Evolutionary conservation across 2,329 filamentous ascomycete genomes (phyloP).

Genomic region (Fonsecaea pugnacius): DNA sequence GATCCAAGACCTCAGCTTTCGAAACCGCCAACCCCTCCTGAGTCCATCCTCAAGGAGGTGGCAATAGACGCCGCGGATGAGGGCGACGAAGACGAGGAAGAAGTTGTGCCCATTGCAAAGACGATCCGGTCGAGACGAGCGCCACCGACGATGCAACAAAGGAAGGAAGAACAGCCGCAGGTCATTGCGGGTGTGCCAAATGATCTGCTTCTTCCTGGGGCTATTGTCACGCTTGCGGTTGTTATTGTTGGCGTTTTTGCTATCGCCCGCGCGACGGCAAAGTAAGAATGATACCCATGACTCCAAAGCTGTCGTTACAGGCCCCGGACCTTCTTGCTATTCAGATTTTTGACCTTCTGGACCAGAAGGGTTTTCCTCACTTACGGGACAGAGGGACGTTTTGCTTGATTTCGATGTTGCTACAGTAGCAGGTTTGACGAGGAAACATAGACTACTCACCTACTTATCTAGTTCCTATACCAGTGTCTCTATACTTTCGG

Average conservation of each 20-base stretch:
- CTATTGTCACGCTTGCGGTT: slow-evolving; percentile 91
- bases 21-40: slow-evolving; percentile 58
- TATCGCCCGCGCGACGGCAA: slow-evolving; percentile 63
- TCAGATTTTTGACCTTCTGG: background rate
- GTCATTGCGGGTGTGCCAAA: slow-evolving; percentile 91
- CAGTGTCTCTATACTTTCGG: background rate
- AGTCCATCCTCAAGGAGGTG: slow-evolving; percentile 51
- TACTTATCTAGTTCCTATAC: slow-evolving; percentile 1
- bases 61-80: slow-evolving; percentile 61
- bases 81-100: slow-evolving; percentile 55
- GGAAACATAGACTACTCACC: background rate
- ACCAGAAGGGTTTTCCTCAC: background rate
- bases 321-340: background rate
- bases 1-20: slow-evolving; percentile 61
- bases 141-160: slow-evolving; percentile 45
- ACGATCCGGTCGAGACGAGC: slow-evolving; percentile 27
- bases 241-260: slow-evolving; percentile 94
- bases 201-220: slow-evolving; percentile 87
- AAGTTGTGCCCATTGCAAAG: slow-evolving; percentile 27
- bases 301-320: background rate
- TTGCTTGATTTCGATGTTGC: background rate
- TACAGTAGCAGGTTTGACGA: background rate
- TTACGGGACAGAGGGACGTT: background rate
- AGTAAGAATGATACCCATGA: slow-evolving; percentile 23
- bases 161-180: slow-evolving; percentile 66